Base-by-base conservation (phyloP, 768 basidiomycete species). In the Leccinum arenicola region DNA sequence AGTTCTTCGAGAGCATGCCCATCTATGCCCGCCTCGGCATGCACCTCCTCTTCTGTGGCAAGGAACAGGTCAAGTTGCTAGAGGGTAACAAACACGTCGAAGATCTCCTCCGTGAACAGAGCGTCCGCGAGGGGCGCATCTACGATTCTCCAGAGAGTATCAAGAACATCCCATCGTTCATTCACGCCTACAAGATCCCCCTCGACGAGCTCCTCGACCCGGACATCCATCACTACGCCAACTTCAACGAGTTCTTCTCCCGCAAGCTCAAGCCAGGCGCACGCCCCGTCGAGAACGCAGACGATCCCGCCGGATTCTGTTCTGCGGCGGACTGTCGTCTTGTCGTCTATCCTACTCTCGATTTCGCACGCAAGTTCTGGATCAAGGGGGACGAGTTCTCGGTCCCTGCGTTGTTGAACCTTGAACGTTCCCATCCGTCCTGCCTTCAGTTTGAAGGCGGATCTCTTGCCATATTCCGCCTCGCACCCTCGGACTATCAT, bases 401-500 rank as follows among this genome's bases (percentile, higher is more conserved):
- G n/a, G 74, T 92, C 56, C 80, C 85, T 0, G 65, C 77, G 1
- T 79, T 93, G 1, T 75, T 94, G 7, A 69, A 76, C 45, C 75
- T 82, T 2, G 72, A 76, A 19, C 71, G 77, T 0, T 68, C 73
- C 50, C 74, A 84, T 2, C 78, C 81, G 1, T 61, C 73, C 27
- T 76, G 80, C 3, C 60, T 69, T 23, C 58, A 64, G n/a, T 82
- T 85, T 54, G 65, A 74, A 8, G 75, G 77, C 23, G 74, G 78
- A 0, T 77, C 82, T 23, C 67, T 92, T 2, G 88, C 88, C 0
- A 83, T 88, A 58, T 87, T 89, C 72, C 79, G 91, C 54, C 82
- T 93, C 17, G 90, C 92, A 0, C 92, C 90, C 0, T 80, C 85
- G 9, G 91, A 93, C 68, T 92, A 92, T 65, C 91, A 93, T 68